These are phyloP conservation scores for Brassica incana DNA, from an alignment of 345 rosid species.

Conservation along the genomic window DNA sequence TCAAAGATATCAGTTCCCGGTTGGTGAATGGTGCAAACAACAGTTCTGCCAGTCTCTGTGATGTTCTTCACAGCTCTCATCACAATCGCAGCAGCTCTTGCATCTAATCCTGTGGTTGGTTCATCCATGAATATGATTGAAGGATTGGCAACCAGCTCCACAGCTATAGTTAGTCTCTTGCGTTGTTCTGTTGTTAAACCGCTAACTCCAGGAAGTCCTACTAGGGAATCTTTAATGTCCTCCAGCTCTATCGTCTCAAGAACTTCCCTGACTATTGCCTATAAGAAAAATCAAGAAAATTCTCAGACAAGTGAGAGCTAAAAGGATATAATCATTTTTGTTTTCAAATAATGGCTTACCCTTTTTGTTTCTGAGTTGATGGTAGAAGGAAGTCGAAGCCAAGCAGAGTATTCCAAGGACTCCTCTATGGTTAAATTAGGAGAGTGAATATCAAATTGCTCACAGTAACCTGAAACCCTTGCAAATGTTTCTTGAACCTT, in stretches of 20 bases:
- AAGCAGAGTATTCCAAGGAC: slow-evolving; percentile 56
- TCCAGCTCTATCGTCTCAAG: slow-evolving; percentile 50
- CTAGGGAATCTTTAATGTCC: slow-evolving; percentile 43
- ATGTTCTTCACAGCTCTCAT: slow-evolving; percentile 53
- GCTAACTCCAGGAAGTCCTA: slow-evolving; percentile 41
- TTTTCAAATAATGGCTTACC: background rate
- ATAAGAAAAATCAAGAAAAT: background rate
- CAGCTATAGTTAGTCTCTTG: slow-evolving; percentile 48
- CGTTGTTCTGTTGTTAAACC: slow-evolving; percentile 55
- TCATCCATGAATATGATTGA: slow-evolving; percentile 58
- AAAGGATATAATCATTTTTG: background rate
- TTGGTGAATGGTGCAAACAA: slow-evolving; percentile 57
- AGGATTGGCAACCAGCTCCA: slow-evolving; percentile 52
- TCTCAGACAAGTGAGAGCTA: background rate
- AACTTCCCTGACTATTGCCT: slow-evolving; percentile 46
- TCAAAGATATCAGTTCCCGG: slow-evolving; percentile 49
- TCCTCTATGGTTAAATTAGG: slow-evolving; percentile 59
- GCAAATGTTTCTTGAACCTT: slow-evolving; percentile 64
- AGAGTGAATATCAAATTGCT: slow-evolving; percentile 64
- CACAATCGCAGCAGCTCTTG: slow-evolving; percentile 57
- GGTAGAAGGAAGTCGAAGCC: slow-evolving; percentile 46
- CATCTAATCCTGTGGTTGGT: slow-evolving; percentile 54
- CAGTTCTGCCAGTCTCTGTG: slow-evolving; percentile 46
- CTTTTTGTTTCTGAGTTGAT: slow-evolving; percentile 32
- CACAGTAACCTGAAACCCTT: slow-evolving; percentile 62